Conservation (phyloP, 1,284 basidiomycete genomes). For the Tilletia caries region DNA sequence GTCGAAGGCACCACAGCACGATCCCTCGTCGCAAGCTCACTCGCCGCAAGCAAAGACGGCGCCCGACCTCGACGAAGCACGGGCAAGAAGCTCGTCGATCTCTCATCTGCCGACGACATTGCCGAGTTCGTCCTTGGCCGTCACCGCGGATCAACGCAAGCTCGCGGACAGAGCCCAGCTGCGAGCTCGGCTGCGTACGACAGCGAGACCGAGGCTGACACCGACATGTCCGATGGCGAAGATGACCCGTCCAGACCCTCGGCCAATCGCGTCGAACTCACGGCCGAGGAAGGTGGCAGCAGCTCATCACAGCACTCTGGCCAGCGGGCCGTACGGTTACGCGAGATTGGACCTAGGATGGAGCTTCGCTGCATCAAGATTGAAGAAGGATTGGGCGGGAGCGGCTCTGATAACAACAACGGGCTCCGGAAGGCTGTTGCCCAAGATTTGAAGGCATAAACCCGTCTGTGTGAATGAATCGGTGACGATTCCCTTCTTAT, state of each 20-base stretch:
- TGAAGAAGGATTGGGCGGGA: slow-evolving; percentile 69
- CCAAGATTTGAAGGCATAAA: slow-evolving; percentile 3
- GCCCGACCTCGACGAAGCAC: background rate
- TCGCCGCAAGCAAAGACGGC: slow-evolving; percentile 19
- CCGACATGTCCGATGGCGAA: slow-evolving; percentile 70
- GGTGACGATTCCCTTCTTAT: no score
- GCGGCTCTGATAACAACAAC: slow-evolving; percentile 16
- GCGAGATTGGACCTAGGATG: slow-evolving; percentile 93
- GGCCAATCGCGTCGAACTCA: slow-evolving; percentile 65
- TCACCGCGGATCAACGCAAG: background rate
- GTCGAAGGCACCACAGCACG: slow-evolving; percentile 65
- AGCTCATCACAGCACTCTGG: slow-evolving; percentile 59
- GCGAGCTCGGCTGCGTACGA: slow-evolving; percentile 56
- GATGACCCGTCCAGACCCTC: slow-evolving; percentile 60
- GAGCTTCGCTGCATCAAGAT: slow-evolving; percentile 92
- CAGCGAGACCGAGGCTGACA: slow-evolving; percentile 60
- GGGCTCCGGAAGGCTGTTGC: slow-evolving; percentile 7
- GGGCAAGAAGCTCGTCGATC: slow-evolving; percentile 63
- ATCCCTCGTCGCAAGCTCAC: slow-evolving; percentile 56
- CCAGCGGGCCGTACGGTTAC: slow-evolving; percentile 81
- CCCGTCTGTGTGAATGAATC: no score
- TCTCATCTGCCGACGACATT: slow-evolving; percentile 85
- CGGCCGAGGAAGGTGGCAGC: slow-evolving; percentile 43
- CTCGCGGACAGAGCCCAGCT: slow-evolving; percentile 4
- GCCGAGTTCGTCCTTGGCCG: slow-evolving; percentile 86